phyloP scores from a whole-genome alignment of 495 filamentous ascomycete genomes.

The Trichoderma erinaceum region DNA sequence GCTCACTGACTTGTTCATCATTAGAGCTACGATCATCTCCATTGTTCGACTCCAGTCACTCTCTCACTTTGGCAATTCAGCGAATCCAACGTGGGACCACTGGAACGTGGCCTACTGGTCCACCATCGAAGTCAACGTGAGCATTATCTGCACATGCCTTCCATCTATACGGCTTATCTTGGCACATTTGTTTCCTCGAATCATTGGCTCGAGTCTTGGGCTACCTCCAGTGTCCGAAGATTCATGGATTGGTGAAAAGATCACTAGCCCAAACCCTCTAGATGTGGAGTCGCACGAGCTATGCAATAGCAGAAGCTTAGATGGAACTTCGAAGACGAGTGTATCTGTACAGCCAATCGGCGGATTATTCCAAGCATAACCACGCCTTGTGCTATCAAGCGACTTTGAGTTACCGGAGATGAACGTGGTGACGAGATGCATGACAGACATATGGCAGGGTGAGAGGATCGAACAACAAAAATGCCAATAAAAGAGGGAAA shows the following conservation, averaged over 20 bases:
- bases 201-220: neutral
- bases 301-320: neutral
- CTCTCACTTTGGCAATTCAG: slow-evolving; percentile 19
- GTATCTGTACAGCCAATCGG: neutral
- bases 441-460: neutral
- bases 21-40: slow-evolving; percentile 21
- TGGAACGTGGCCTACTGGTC: slow-evolving; percentile 26
- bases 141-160: slow-evolving; percentile 29
- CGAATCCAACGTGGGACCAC: slow-evolving; percentile 30
- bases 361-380: neutral
- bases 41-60: slow-evolving; percentile 21
- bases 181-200: neutral
- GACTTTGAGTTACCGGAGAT: neutral
- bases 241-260: slow-evolving; percentile 11
- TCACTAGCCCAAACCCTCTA: neutral
- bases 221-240: neutral
- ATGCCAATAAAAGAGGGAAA: neutral
- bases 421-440: neutral
- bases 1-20: neutral
- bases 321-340: neutral
- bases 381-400: neutral
- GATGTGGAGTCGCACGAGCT: neutral
- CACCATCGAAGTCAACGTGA: slow-evolving; percentile 27
- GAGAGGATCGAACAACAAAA: neutral
- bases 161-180: slow-evolving; percentile 25